A percentile compares a stretch with the other conserved stretches of the same genome.
Conservation (phyloP, 1,284 basidiomycete species). For the Ustilago trichophora region DNA sequence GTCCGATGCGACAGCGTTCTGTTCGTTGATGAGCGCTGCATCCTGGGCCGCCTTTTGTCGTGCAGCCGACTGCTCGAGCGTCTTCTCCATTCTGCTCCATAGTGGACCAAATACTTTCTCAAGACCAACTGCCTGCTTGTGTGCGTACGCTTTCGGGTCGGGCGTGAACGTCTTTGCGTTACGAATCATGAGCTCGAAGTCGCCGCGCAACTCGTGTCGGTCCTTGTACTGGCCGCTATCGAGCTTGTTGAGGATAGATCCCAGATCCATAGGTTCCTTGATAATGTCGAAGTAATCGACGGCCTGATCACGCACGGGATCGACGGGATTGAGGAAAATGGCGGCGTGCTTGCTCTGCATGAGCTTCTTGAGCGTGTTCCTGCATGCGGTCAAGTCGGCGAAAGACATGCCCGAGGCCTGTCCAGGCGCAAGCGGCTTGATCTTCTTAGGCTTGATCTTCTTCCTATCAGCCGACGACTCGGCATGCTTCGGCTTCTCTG, state of each 20-base stretch:
- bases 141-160: conserved; percentile 75
- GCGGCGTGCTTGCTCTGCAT: conserved; percentile 72
- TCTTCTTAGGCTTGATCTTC: conserved; percentile 61
- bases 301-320: conserved; percentile 66
- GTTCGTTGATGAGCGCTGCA: conserved; percentile 29
- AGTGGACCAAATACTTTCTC: conserved; percentile 86
- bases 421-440: conserved; percentile 65
- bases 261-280: conserved; percentile 92
- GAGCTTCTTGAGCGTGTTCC: conserved; percentile 83
- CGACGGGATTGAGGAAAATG: conserved; percentile 87
- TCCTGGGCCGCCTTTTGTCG: conserved; percentile 47
- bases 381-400: conserved; percentile 81
- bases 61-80: conserved; percentile 64
- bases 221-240: conserved; percentile 82
- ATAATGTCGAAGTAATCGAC: conserved; percentile 82
- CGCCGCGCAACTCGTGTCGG: conserved; percentile 82
- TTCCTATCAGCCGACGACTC: conserved; percentile 66
- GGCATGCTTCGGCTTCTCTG: conserved; percentile 35
- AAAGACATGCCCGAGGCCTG: conserved; percentile 83
- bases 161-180: conserved; percentile 90
- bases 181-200: conserved; percentile 85
- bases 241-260: conserved; percentile 86
- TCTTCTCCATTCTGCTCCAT: conserved; percentile 69
- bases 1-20: conserved; percentile 5
- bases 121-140: conserved; percentile 79